Evolutionary conservation across 176 grass and related monocot species (phyloP).

Genomic region (Carex kokanica): DNA sequence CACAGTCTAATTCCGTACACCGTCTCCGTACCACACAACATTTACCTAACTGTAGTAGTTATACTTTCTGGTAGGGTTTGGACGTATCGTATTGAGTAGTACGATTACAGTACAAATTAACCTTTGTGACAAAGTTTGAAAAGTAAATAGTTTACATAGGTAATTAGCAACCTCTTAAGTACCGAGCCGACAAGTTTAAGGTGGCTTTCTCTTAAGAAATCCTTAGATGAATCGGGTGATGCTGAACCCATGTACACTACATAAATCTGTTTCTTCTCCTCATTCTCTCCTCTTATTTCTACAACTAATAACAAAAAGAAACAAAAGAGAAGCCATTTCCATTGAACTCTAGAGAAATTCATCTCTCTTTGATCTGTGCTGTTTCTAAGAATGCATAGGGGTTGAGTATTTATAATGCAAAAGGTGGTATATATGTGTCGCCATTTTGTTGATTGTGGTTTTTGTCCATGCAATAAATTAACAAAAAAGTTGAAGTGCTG

Average conservation of each 20-base stretch:
- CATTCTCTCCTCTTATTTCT: not conserved
- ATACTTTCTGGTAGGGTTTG: not conserved
- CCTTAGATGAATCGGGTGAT: conserved; percentile 30
- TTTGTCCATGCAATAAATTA: conserved; percentile 4
- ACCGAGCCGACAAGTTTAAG: conserved; percentile 56
- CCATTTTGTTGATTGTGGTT: conserved; percentile 4
- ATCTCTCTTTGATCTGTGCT: conserved; percentile 3
- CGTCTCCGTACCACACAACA: not conserved
- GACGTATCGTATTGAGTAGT: not conserved
- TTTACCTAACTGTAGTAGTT: not conserved
- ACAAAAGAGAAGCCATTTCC: conserved; percentile 8
- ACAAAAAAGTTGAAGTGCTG: conserved; percentile 2
- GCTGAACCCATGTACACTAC: conserved; percentile 85
- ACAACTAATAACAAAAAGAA: not conserved
- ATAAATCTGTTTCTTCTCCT: conserved; percentile 39
- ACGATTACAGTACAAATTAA: too few species aligned
- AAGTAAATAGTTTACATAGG: not conserved
- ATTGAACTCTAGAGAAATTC: not conserved
- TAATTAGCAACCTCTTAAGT: conserved; percentile 42
- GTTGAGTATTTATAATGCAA: conserved; percentile 19
- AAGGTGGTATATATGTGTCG: not conserved
- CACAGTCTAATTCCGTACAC: not conserved
- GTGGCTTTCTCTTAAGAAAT: conserved; percentile 44
- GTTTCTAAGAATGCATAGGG: not conserved
- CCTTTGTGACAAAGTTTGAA: too few species aligned